phyloP scores from a whole-genome alignment of 495 filamentous ascomycete species.

The Staphylotrichum longicolle region DNA sequence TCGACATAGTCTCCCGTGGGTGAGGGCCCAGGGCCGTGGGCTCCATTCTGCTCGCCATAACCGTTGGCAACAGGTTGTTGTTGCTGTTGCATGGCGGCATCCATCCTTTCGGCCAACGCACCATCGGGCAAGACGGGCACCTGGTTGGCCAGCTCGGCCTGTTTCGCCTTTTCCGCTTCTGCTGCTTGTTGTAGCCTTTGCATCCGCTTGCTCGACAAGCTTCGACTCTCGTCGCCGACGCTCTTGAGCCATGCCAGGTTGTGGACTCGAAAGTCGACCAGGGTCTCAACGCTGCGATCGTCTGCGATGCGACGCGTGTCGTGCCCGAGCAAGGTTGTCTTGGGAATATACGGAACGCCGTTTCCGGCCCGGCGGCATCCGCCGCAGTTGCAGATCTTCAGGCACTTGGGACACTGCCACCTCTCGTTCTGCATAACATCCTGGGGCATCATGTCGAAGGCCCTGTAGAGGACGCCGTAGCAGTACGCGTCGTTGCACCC shows the following conservation, averaged over 20 bases:
- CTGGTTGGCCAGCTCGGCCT: constrained; percentile 27
- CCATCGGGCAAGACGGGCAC: constrained; percentile 31
- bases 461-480: constrained; percentile 83
- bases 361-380: constrained; percentile 57
- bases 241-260: constrained; percentile 74
- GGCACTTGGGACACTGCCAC: constrained; percentile 88
- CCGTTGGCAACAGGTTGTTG: constrained; percentile 25
- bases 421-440: constrained; percentile 69
- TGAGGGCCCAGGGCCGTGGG: constrained; percentile 15
- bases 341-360: constrained; percentile 70
- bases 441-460: constrained; percentile 82
- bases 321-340: constrained; percentile 78
- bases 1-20: constrained; percentile 15
- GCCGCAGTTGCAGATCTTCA: constrained; percentile 78
- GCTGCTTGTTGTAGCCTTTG: constrained; percentile 51
- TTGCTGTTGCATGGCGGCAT: constrained; percentile 36
- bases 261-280: constrained; percentile 80
- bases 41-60: constrained; percentile 36
- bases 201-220: constrained; percentile 51
- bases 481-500: constrained; percentile 72
- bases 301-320: constrained; percentile 88
- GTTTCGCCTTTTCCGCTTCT: constrained; percentile 53
- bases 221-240: constrained; percentile 50
- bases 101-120: constrained; percentile 34
- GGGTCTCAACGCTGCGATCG: constrained; percentile 77